phyloP scores from a whole-genome alignment of 1,139 yeast genomes.

The Taiozyma sp. region DNA sequence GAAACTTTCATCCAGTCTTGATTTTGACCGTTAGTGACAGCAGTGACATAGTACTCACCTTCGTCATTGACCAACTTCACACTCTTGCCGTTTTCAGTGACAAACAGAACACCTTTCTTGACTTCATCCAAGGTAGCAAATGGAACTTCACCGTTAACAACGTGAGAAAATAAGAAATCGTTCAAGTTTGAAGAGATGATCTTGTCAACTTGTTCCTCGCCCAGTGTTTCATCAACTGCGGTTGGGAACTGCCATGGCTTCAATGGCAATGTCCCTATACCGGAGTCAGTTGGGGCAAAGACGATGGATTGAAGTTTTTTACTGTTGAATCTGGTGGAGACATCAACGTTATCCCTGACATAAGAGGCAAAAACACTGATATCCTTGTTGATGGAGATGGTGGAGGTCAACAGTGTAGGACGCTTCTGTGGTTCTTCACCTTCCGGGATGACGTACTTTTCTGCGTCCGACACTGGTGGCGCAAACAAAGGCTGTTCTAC shows the following conservation, averaged over 20 bases:
- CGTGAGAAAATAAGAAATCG: constrained; percentile 49
- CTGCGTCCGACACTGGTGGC: constrained; percentile 1
- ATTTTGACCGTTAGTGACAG: constrained; percentile 28
- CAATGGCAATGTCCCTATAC: constrained; percentile 34
- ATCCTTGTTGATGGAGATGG: constrained; percentile 35
- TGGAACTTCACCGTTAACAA: constrained; percentile 30
- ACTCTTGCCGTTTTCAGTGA: constrained; percentile 37
- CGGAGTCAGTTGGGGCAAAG: constrained; percentile 57
- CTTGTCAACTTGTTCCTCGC: constrained; percentile 37
- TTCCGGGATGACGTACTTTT: constrained; percentile 12
- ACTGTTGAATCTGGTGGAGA: constrained; percentile 38
- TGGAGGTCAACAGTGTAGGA: constrained; percentile 28
- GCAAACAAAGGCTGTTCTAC: constrained; percentile 5
- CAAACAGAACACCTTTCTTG: constrained; percentile 28
- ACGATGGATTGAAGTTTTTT: constrained; percentile 37
- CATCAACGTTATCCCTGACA: constrained; percentile 44
- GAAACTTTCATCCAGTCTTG: constrained; percentile 36
- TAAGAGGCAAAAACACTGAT: constrained; percentile 51
- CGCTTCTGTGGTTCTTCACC: constrained; percentile 25
- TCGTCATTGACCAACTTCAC: constrained; percentile 39
- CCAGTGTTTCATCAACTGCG: constrained; percentile 29
- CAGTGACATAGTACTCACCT: constrained; percentile 34
- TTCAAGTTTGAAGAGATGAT: constrained; percentile 41
- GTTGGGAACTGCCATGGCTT: constrained; percentile 74
- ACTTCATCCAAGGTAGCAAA: constrained; percentile 21